Base-by-base conservation (phyloP, 192 early-diverging fungal species). In the Rhizophagus prolifer region DNA sequence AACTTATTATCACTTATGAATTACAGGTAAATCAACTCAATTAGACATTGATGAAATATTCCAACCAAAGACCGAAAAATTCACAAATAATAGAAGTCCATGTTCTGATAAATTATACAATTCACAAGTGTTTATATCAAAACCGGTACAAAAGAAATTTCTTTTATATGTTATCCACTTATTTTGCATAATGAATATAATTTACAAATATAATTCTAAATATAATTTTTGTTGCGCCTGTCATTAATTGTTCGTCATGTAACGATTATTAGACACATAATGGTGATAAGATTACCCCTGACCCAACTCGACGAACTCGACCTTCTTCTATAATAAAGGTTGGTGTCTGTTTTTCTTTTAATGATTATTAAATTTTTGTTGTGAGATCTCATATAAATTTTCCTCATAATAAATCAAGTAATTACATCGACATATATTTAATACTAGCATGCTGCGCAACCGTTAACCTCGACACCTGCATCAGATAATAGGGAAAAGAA, bases 21-120 rank as follows among this genome's bases (percentile, higher is more conserved):
- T 25, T 4, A 38, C n/a, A 73, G 71, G 71, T 25, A 73, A 73
- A 60, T 73, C 71, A 58, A 73, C 25, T 73, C 71, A 73, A 23
- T 23, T 73, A n/a, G 71, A 73, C 4, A 59, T 60, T 30, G 47
- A 73, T 9, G 71, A 73, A 73, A 73, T 73, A 73, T 73, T 73
- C 31, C 58, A 73, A 9, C 44, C 58, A 38, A 47, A 54, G 8
- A 61, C 23, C 41, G 71, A 73, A 59, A 73, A 73, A 23, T 61
- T 34, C 21, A 73, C 58, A 38, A 9, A 21, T 34, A 21, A 21
- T 16, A 59, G 71, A 60, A 34, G 10, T 60, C 58, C 71, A 16
- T 73, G 71, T 46, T 30, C 71, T 12, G 71, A 73, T 38, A 31
- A 60, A 58, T 13, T 60, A n/a, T 34, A 58, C 31, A 58, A 58